A percentile compares a stretch with the other conserved stretches of the same genome.
phyloP scores from a whole-genome alignment of 1,139 yeast genomes.

The Tardiomyces depauwii region DNA sequence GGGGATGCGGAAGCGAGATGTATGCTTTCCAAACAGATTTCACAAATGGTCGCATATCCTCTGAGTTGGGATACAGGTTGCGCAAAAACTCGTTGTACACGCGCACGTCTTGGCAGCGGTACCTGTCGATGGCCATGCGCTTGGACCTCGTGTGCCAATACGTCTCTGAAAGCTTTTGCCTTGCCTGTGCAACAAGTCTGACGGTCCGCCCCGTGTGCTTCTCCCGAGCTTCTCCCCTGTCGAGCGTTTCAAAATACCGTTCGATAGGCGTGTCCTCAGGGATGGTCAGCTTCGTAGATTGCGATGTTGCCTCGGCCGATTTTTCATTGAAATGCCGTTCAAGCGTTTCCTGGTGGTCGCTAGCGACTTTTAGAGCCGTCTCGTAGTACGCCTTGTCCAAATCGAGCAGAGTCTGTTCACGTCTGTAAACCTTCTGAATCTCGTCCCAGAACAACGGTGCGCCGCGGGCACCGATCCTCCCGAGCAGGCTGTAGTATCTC shows the following conservation, averaged over 20 bases:
- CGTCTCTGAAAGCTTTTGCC: neutral
- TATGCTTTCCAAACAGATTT: neutral
- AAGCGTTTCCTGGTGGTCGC: neutral
- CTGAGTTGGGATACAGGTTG: conserved; percentile 2
- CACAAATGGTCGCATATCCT: neutral
- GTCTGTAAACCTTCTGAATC: neutral
- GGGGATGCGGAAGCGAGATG: conserved; percentile 6
- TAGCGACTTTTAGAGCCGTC: neutral
- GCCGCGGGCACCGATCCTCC: neutral
- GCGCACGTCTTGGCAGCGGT: neutral
- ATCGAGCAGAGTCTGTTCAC: neutral
- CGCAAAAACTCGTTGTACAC: conserved; percentile 5
- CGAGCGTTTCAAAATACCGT: neutral
- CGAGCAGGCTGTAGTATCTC: neutral
- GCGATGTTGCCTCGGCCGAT: neutral
- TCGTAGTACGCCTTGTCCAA: neutral
- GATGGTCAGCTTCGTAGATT: neutral
- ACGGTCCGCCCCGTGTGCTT: too few relatives aligned
- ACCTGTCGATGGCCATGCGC: neutral
- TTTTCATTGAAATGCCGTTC: neutral
- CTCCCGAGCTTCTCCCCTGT: too few relatives aligned
- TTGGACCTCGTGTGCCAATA: neutral
- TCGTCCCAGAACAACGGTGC: neutral
- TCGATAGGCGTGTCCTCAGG: neutral
- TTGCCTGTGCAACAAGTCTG: neutral